These are phyloP conservation scores for Kingdonia uniflora DNA, from an alignment of 164 flowering plant species.

Conservation along the genomic window DNA sequence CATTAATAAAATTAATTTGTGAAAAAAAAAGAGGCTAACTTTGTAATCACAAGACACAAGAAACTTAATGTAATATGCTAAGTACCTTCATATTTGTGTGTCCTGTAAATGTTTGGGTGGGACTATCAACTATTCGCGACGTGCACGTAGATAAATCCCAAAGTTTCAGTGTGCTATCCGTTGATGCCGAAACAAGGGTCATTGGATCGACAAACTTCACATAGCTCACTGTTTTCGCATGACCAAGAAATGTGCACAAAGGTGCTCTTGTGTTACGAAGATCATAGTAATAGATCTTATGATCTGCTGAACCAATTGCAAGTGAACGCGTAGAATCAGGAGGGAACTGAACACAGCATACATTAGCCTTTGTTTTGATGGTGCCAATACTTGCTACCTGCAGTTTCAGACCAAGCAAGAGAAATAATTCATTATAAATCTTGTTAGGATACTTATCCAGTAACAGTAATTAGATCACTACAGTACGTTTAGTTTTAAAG, in stretches of 20 bases:
- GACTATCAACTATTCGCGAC: constrained; percentile 58
- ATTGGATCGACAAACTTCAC: constrained; percentile 85
- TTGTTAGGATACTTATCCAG: constrained; percentile 14
- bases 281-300: constrained; percentile 81
- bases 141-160: constrained; percentile 79
- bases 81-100: constrained; percentile 86
- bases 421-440: constrained; percentile 37
- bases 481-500: constrained; percentile 91
- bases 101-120: constrained; percentile 83
- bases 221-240: constrained; percentile 85
- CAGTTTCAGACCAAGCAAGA: constrained; percentile 43
- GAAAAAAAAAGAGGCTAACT: no score
- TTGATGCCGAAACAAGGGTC: constrained; percentile 85
- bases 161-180: constrained; percentile 87
- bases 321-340: constrained; percentile 63
- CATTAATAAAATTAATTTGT: no score
- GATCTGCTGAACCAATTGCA: constrained; percentile 98
- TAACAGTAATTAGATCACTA: constrained; percentile 34
- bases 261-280: constrained; percentile 68
- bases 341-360: constrained; percentile 95
- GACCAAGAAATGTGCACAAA: constrained; percentile 65
- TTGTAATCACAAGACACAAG: not conserved
- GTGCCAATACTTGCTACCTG: constrained; percentile 86
- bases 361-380: constrained; percentile 85
- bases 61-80: constrained; percentile 3